These are phyloP conservation scores for Tricholomella constricta DNA, from an alignment of 768 basidiomycete species.

Conservation along the genomic window DNA sequence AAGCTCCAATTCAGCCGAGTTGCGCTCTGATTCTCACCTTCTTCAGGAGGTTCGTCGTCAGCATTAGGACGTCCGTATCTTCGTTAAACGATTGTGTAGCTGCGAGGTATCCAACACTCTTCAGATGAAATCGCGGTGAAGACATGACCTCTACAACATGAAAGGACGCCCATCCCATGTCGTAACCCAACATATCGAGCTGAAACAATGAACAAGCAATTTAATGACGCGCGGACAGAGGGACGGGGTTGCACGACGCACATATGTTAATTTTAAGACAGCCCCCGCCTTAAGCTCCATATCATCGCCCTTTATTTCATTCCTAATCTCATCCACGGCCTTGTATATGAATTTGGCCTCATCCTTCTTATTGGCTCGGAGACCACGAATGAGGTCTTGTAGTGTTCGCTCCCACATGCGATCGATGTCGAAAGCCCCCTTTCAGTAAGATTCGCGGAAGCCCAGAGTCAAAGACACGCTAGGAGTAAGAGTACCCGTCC, in stretches of 20 bases:
- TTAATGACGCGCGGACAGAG: background rate
- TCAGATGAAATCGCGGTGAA: constrained; percentile 86
- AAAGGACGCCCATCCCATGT: constrained; percentile 95
- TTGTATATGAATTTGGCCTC: constrained; percentile 89
- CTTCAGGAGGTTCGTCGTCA: constrained; percentile 94
- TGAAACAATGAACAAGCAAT: constrained; percentile 33
- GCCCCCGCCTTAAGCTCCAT: constrained; percentile 97
- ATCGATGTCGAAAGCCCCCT: background rate
- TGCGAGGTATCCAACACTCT: constrained; percentile 94
- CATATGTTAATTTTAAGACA: constrained; percentile 94
- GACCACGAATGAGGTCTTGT: constrained; percentile 92
- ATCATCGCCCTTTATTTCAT: constrained; percentile 90
- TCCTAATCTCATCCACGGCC: constrained; percentile 91
- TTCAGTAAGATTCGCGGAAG: background rate
- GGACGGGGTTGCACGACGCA: constrained; percentile 45
- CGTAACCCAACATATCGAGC: constrained; percentile 97
- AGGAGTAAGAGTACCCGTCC: too few relatives aligned
- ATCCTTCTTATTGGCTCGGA: constrained; percentile 94
- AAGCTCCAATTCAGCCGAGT: constrained; percentile 18
- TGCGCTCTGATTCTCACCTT: constrained; percentile 60
- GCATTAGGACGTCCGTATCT: constrained; percentile 96
- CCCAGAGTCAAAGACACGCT: background rate
- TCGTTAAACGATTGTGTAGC: constrained; percentile 89
- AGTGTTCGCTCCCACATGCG: constrained; percentile 95
- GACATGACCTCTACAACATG: constrained; percentile 99